Conservation (phyloP, 495 filamentous ascomycete species). For the Melanomma pulvis-pyrius region DNA sequence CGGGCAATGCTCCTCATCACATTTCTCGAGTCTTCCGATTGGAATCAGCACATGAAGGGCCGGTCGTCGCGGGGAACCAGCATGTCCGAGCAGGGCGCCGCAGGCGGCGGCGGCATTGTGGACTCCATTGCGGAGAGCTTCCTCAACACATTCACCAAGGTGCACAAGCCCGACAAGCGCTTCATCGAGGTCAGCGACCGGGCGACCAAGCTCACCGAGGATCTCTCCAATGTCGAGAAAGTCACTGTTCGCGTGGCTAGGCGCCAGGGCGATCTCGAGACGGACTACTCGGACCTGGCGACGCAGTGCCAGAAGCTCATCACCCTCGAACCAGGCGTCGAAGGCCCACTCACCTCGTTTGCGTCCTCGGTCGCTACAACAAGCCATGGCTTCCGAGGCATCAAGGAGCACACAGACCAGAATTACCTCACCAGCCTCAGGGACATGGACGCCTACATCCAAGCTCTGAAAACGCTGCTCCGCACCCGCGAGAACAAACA, state of each 20-base stretch:
- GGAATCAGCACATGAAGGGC: slow-evolving; percentile 91
- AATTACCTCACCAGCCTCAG: slow-evolving; percentile 88
- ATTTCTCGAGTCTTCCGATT: slow-evolving; percentile 90
- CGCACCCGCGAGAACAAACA: slow-evolving; percentile 97
- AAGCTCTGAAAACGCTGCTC: slow-evolving; percentile 79
- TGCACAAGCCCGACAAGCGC: slow-evolving; percentile 90
- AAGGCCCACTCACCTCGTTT: slow-evolving; percentile 77
- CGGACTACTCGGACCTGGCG: slow-evolving; percentile 84
- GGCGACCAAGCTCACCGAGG: slow-evolving; percentile 92
- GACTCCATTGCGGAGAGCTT: slow-evolving; percentile 95
- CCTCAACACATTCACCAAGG: slow-evolving; percentile 94
- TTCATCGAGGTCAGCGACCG: slow-evolving; percentile 94
- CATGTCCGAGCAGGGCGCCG: slow-evolving; percentile 55
- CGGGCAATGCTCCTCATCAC: slow-evolving; percentile 76
- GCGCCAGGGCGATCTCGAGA: slow-evolving; percentile 84
- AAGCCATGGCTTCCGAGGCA: slow-evolving; percentile 66
- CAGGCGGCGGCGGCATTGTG: slow-evolving; percentile 68
- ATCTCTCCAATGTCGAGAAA: slow-evolving; percentile 89
- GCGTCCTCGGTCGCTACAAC: slow-evolving; percentile 84
- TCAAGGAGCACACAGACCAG: slow-evolving; percentile 93
- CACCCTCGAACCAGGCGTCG: slow-evolving; percentile 84
- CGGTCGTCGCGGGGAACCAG: slow-evolving; percentile 65
- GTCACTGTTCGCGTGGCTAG: slow-evolving; percentile 87
- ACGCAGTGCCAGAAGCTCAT: slow-evolving; percentile 93
- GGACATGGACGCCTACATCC: slow-evolving; percentile 92